A percentile compares a stretch with the other conserved stretches of the same genome.
Evolutionary conservation across 176 grass and related monocot genomes (phyloP).

Genomic region (Bromus sterilis): DNA sequence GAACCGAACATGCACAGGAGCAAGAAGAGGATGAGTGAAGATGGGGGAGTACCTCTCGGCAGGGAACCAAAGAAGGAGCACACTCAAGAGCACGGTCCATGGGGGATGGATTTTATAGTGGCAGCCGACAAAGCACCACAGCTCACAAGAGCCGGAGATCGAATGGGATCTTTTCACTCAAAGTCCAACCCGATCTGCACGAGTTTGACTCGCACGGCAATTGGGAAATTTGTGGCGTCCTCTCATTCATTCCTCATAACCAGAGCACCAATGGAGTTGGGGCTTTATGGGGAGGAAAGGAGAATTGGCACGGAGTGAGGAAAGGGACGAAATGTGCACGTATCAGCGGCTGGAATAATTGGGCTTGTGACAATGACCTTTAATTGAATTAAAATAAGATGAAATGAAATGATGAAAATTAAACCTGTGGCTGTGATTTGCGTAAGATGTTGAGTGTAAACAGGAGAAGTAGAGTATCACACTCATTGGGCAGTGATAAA

Average conservation of each 20-base stretch:
- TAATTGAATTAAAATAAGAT: not conserved
- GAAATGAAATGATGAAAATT: not conserved
- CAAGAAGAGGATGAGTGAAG: not conserved
- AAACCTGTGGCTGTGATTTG: not conserved
- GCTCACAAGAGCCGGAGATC: not conserved
- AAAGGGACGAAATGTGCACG: not conserved
- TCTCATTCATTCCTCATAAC: too few relatives aligned
- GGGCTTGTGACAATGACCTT: not conserved
- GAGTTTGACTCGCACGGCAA: slow-evolving; percentile 6
- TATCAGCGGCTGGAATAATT: slow-evolving; percentile 14
- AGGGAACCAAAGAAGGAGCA: slow-evolving; percentile 3
- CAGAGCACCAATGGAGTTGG: slow-evolving; percentile 19
- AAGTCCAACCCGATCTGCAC: slow-evolving; percentile 31
- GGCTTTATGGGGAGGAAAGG: not conserved
- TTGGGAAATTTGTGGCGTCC: not conserved
- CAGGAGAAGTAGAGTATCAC: not conserved
- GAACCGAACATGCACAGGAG: not conserved
- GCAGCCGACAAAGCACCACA: not conserved
- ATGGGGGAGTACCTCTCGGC: slow-evolving; percentile 11
- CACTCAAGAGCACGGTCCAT: slow-evolving; percentile 27
- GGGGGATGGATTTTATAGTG: slow-evolving; percentile 20
- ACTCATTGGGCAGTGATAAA: not conserved
- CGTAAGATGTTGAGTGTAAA: not conserved
- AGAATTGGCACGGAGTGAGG: too few relatives aligned
- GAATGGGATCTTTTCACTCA: not conserved